Conservation (phyloP, 75 land plant genomes). For the Isoetes taiwanensis region DNA sequence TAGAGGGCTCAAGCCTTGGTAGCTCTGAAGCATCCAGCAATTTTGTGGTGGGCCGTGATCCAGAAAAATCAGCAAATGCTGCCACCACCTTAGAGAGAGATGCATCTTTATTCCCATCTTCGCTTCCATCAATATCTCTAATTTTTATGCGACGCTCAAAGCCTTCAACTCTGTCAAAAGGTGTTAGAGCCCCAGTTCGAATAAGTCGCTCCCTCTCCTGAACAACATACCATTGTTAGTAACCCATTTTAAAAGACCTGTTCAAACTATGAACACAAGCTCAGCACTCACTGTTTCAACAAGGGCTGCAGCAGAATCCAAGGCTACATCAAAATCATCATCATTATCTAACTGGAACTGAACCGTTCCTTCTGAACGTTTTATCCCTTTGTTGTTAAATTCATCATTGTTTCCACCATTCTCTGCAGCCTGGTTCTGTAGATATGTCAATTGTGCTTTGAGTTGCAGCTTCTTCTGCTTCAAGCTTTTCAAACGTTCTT, state of each 20-base stretch:
- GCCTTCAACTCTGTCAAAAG: conserved; percentile 80
- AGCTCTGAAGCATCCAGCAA: conserved; percentile 53
- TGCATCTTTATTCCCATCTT: conserved; percentile 20
- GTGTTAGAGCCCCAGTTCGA: conserved; percentile 77
- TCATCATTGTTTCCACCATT: conserved; percentile 14
- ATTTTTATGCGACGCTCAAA: conserved; percentile 63
- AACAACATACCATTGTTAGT: background rate
- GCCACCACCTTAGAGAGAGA: conserved; percentile 47
- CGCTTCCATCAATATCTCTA: conserved; percentile 13
- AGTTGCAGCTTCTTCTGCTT: conserved; percentile 37
- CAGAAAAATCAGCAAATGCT: conserved; percentile 48
- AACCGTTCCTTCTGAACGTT: background rate
- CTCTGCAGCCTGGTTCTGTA: conserved; percentile 4
- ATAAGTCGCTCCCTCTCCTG: conserved; percentile 85
- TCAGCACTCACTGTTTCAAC: conserved; percentile 66
- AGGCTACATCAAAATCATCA: conserved; percentile 38
- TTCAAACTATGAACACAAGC: too few relatives aligned
- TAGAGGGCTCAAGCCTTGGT: conserved; percentile 66
- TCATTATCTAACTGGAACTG: background rate
- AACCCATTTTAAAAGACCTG: background rate
- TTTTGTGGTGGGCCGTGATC: conserved; percentile 65
- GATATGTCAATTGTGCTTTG: conserved; percentile 23
- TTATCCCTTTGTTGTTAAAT: conserved; percentile 10
- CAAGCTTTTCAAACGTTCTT: conserved; percentile 63
- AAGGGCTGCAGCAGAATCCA: conserved; percentile 76